Conservation (phyloP, 2,329 filamentous ascomycete genomes). For the Diaporthe vexans region DNA sequence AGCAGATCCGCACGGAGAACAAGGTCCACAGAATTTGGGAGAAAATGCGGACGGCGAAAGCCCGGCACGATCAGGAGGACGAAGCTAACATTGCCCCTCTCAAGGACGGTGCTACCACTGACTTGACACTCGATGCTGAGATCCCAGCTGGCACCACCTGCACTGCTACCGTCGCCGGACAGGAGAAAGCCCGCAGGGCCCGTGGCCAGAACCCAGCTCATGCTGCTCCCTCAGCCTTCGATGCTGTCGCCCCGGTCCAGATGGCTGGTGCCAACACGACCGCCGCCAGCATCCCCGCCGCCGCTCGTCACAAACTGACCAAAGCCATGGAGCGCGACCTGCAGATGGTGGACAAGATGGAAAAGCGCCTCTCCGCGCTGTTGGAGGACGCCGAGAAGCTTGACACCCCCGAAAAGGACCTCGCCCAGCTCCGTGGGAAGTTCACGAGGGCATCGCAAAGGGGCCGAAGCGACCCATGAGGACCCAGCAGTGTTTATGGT, state of each 20-base stretch:
- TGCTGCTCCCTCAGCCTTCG: conserved; percentile 68
- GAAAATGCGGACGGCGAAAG: neutral
- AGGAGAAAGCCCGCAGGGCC: conserved; percentile 73
- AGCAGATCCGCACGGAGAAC: neutral
- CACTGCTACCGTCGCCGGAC: conserved; percentile 71
- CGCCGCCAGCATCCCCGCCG: conserved; percentile 39
- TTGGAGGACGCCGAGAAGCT: conserved; percentile 32
- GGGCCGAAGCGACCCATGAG: neutral
- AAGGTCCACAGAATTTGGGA: neutral
- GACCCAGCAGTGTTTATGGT: neutral
- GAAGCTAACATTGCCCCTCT: conserved; percentile 12
- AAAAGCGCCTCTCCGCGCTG: conserved; percentile 43
- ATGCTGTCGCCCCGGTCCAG: conserved; percentile 57
- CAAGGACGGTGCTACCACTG: conserved; percentile 55
- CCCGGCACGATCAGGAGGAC: neutral
- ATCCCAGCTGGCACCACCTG: conserved; percentile 69
- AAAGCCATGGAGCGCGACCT: conserved; percentile 47
- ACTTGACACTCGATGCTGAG: conserved; percentile 67
- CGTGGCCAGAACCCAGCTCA: conserved; percentile 72
- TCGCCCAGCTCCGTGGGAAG: conserved; percentile 42
- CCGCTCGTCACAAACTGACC: conserved; percentile 47
- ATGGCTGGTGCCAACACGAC: conserved; percentile 43
- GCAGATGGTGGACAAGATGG: conserved; percentile 41
- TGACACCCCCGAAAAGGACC: conserved; percentile 40
- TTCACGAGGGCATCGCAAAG: neutral